phyloP scores from a whole-genome alignment of 2,329 filamentous ascomycete genomes.

The Trichoderma sp. region DNA sequence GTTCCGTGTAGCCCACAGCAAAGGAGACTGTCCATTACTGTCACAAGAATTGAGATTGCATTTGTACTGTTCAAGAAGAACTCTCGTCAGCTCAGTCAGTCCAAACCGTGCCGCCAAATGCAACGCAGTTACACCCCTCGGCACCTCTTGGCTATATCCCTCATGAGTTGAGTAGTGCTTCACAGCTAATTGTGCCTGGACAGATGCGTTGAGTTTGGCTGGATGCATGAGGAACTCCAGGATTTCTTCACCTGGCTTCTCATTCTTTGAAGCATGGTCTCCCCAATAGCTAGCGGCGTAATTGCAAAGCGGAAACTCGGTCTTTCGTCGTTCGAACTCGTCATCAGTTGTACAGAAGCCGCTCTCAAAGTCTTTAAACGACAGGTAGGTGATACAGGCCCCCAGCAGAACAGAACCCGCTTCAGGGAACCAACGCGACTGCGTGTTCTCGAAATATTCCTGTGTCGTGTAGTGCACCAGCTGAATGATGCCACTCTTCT shows the following conservation, averaged over 20 bases:
- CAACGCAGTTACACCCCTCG: neutral
- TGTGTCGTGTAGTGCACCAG: slow-evolving; percentile 47
- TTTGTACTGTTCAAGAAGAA: neutral
- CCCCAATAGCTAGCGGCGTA: neutral
- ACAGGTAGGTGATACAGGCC: slow-evolving; percentile 39
- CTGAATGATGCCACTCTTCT: slow-evolving; percentile 38
- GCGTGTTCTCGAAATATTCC: slow-evolving; percentile 40
- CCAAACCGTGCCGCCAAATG: neutral
- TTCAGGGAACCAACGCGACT: slow-evolving; percentile 32
- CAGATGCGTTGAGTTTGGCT: neutral
- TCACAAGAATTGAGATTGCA: neutral
- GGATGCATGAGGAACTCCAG: neutral
- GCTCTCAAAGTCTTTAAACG: slow-evolving; percentile 31
- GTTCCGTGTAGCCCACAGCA: neutral
- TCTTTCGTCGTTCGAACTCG: neutral
- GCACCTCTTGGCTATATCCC: neutral
- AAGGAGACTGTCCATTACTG: neutral
- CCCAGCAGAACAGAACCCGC: slow-evolving; percentile 30
- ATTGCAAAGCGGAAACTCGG: neutral
- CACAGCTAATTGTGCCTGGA: neutral
- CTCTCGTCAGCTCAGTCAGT: neutral
- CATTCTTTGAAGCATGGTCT: neutral
- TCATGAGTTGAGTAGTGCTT: neutral
- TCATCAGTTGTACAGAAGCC: neutral
- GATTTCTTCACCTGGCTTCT: neutral